Conservation (phyloP, 352 stramenopile genomes). For the Peronosclerospora sorghi region DNA sequence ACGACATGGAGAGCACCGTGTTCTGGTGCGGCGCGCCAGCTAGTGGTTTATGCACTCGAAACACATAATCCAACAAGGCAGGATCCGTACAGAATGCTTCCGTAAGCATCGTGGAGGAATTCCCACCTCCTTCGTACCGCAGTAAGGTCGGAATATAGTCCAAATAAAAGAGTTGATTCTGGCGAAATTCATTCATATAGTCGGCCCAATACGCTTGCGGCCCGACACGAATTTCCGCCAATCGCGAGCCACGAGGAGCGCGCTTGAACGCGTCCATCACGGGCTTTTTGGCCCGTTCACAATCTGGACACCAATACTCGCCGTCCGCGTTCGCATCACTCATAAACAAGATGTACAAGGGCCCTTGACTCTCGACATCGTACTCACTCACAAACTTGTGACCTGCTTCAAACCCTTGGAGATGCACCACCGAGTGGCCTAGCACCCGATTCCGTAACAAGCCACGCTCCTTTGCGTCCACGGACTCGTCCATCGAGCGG, state of each 20-base stretch:
- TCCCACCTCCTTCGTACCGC: conserved; percentile 60
- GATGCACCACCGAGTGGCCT: conserved; percentile 45
- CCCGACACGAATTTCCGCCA: conserved; percentile 68
- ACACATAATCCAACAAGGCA: conserved; percentile 55
- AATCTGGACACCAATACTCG: conserved; percentile 79
- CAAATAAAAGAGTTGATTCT: conserved; percentile 76
- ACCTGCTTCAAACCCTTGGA: conserved; percentile 62
- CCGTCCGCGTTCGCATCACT: conserved; percentile 50
- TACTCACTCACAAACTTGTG: conserved; percentile 75
- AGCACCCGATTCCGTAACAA: conserved; percentile 34
- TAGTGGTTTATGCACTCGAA: conserved; percentile 43
- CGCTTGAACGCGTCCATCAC: conserved; percentile 64
- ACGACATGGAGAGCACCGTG: conserved; percentile 44
- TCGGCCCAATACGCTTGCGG: conserved; percentile 47
- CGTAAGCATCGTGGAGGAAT: conserved; percentile 60
- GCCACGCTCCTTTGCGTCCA: conserved; percentile 8
- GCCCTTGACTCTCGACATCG: conserved; percentile 46
- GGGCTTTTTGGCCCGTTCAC: conserved; percentile 50
- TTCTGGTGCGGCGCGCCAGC: conserved; percentile 38
- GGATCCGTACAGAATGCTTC: conserved; percentile 56
- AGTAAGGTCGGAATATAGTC: conserved; percentile 70
- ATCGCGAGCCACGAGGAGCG: conserved; percentile 40
- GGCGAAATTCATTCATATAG: conserved; percentile 68
- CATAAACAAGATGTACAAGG: conserved; percentile 71
- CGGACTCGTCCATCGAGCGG: conserved; percentile 12